These are phyloP conservation scores for Alternaria infectoria DNA, from an alignment of 2,329 filamentous ascomycete genomes.

Conservation along the genomic window DNA sequence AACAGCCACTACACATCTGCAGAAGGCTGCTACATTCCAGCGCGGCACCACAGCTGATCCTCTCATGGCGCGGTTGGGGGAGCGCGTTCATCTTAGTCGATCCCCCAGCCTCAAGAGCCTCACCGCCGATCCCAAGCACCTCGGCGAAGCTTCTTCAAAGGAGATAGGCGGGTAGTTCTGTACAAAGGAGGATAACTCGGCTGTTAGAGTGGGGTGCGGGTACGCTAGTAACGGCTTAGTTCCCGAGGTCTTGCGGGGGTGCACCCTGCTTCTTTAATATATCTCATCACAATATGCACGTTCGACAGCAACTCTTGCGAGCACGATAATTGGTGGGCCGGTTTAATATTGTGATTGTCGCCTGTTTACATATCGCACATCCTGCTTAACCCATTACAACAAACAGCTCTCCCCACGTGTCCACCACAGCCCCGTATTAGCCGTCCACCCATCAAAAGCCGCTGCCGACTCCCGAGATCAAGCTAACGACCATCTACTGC, in stretches of 20 bases:
- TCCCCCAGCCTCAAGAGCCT: background rate
- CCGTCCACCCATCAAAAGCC: background rate
- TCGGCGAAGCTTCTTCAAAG: background rate
- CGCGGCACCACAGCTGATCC: conserved; percentile 1
- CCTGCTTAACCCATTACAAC: background rate
- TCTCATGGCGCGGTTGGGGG: background rate
- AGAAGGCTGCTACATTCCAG: conserved; percentile 2
- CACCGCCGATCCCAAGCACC: conserved; percentile 2
- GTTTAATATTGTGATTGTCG: background rate
- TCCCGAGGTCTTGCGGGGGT: background rate
- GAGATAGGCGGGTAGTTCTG: background rate
- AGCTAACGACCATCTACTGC: background rate
- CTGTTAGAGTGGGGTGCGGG: background rate
- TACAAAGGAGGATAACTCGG: background rate
- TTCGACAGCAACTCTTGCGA: background rate
- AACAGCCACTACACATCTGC: conserved; percentile 6
- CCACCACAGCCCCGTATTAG: background rate
- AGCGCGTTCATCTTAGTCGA: background rate
- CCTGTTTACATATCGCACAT: background rate
- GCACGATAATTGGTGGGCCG: background rate
- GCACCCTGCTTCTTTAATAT: background rate
- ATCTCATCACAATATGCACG: background rate
- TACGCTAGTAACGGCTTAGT: background rate
- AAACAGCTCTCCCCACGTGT: background rate
- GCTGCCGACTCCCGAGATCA: background rate